These are phyloP conservation scores for Lactarius pseudohatsudake DNA, from an alignment of 768 basidiomycete species.

Conservation along the genomic window DNA sequence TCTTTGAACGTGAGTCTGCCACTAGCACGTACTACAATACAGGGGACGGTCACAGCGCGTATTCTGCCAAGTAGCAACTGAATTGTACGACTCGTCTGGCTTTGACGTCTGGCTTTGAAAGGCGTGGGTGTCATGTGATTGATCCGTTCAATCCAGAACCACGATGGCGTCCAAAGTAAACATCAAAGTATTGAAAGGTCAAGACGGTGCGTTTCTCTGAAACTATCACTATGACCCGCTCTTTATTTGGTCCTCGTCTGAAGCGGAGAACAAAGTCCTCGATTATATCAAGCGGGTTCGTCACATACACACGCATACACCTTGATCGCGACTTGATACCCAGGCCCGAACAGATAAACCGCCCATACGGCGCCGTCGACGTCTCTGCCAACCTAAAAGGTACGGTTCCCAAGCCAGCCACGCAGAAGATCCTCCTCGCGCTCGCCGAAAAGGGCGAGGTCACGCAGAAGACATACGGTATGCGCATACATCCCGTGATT, in stretches of 20 bases:
- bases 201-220: slow-evolving; percentile 20
- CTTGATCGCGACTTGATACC: background rate
- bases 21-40: too few relatives aligned
- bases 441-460: slow-evolving; percentile 86
- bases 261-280: slow-evolving; percentile 29
- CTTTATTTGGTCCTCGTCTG: background rate
- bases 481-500: slow-evolving; percentile 21
- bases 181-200: slow-evolving; percentile 29
- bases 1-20: too few relatives aligned
- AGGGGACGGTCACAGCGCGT: too few relatives aligned
- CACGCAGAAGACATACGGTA: slow-evolving; percentile 82
- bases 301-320: background rate
- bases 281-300: slow-evolving; percentile 30
- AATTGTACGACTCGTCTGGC: too few relatives aligned
- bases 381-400: slow-evolving; percentile 90
- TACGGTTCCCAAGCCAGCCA: slow-evolving; percentile 77
- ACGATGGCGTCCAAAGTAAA: slow-evolving; percentile 26
- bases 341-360: slow-evolving; percentile 65
- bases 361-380: slow-evolving; percentile 92
- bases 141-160: background rate
- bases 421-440: slow-evolving; percentile 78
- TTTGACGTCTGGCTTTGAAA: too few relatives aligned
- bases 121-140: slow-evolving; percentile 15
- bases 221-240: background rate
- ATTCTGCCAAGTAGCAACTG: too few relatives aligned